phyloP scores from a whole-genome alignment of 495 filamentous ascomycete species.

The Cetradonia linearis region DNA sequence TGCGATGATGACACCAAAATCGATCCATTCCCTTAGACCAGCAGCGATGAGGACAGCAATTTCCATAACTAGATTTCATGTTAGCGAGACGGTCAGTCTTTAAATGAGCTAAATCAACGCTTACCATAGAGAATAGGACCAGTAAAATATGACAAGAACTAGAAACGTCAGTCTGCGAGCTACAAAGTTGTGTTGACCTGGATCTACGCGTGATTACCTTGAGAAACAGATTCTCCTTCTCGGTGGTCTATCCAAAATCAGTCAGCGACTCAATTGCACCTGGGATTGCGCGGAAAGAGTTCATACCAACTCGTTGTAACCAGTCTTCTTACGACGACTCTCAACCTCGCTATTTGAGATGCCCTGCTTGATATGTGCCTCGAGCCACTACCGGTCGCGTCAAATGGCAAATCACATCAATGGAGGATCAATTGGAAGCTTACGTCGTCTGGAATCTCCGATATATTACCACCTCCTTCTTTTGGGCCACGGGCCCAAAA shows the following conservation, averaged over 20 bases:
- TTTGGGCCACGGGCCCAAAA: conserved; percentile 40
- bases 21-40: conserved; percentile 72
- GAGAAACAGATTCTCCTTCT: conserved; percentile 65
- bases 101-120: conserved; percentile 15
- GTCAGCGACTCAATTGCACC: conserved; percentile 10
- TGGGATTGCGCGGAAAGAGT: background rate
- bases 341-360: conserved; percentile 50
- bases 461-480: conserved; percentile 35
- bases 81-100: conserved; percentile 24
- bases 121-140: conserved; percentile 78
- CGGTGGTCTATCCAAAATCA: conserved; percentile 35
- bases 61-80: conserved; percentile 59
- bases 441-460: conserved; percentile 50
- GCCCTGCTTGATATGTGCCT: conserved; percentile 58
- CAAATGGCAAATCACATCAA: background rate
- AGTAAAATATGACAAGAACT: conserved; percentile 71
- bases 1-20: conserved; percentile 75
- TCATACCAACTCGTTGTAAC: conserved; percentile 57
- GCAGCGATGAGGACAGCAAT: conserved; percentile 68
- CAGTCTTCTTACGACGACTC: conserved; percentile 52
- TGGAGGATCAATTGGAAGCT: background rate
- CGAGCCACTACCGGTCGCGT: conserved; percentile 41
- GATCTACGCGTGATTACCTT: conserved; percentile 16
- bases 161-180: conserved; percentile 28
- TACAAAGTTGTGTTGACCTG: background rate